Percentiles rank a stretch among this genome's conserved stretches.
Conservation (phyloP, 345 rosid genomes). For the Litchi chinensis region DNA sequence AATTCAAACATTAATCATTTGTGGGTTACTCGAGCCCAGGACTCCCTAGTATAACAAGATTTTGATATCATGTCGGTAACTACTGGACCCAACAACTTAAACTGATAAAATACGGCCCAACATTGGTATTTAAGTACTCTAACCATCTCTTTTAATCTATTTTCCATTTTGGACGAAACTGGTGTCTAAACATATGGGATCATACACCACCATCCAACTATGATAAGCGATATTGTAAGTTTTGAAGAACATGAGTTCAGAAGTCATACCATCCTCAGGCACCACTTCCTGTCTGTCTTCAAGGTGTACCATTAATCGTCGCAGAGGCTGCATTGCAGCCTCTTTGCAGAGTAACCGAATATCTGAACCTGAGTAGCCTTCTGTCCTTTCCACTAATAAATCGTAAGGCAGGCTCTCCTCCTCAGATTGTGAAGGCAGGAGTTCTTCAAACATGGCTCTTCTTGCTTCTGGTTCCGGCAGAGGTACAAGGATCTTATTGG, state of each 20-base stretch:
- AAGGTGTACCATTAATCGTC: slow-evolving; percentile 69
- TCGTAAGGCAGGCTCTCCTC: slow-evolving; percentile 74
- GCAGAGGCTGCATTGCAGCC: slow-evolving; percentile 92
- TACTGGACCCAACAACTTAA: too few relatives aligned
- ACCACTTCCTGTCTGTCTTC: slow-evolving; percentile 62
- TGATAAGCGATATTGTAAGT: not conserved
- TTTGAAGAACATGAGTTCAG: not conserved
- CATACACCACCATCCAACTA: not conserved
- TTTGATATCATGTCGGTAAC: too few relatives aligned
- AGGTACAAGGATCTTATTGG: slow-evolving; percentile 84
- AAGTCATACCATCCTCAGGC: slow-evolving; percentile 75
- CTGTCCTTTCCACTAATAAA: slow-evolving; percentile 68
- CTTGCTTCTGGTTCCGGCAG: slow-evolving; percentile 97
- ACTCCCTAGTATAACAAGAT: too few relatives aligned
- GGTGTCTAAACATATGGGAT: not conserved
- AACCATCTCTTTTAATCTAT: not conserved
- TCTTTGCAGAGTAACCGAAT: slow-evolving; percentile 88
- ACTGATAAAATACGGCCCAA: too few relatives aligned
- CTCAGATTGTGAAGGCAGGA: slow-evolving; percentile 56
- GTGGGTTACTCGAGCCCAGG: too few relatives aligned
- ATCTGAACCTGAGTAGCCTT: slow-evolving; percentile 95
- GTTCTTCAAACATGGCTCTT: slow-evolving; percentile 88
- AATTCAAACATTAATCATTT: too few relatives aligned
- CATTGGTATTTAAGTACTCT: too few relatives aligned
- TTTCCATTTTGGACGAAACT: not conserved